Conservation (phyloP, 805 yeast genomes). For the Candida germanica region DNA sequence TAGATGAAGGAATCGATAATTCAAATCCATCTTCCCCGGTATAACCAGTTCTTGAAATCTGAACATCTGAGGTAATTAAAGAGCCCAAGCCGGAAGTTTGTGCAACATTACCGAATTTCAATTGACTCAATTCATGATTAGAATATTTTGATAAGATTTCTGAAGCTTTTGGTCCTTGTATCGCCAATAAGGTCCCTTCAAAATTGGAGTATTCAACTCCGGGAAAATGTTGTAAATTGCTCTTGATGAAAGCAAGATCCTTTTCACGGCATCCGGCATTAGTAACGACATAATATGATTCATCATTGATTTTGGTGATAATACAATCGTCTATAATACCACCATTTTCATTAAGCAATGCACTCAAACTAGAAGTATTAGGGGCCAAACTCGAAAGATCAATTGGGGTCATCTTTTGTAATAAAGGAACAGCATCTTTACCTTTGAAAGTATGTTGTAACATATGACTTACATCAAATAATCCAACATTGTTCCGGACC, state of each 20-base stretch:
- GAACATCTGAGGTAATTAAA: conserved; percentile 48
- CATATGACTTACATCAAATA: conserved; percentile 98
- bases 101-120: conserved; percentile 61
- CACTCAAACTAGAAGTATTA: conserved; percentile 71
- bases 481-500: conserved; percentile 85
- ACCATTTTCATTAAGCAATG: conserved; percentile 62
- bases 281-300: conserved; percentile 81
- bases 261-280: conserved; percentile 93
- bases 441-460: conserved; percentile 83
- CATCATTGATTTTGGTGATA: conserved; percentile 79
- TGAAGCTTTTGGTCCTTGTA: conserved; percentile 91
- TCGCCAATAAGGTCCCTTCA: conserved; percentile 76
- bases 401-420: conserved; percentile 85
- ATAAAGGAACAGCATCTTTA: conserved; percentile 57
- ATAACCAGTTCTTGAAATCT: conserved; percentile 93
- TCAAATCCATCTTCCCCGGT: conserved; percentile 99
- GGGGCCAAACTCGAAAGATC: conserved; percentile 60
- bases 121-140: conserved; percentile 49
- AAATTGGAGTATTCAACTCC: conserved; percentile 45
- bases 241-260: conserved; percentile 63
- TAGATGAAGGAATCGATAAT: conserved; percentile 62
- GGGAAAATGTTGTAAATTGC: conserved; percentile 42
- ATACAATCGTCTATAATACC: conserved; percentile 95
- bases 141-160: conserved; percentile 63
- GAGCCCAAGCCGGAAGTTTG: conserved; percentile 46